phyloP scores from a whole-genome alignment of 768 basidiomycete genomes.

The Xerocomellus intermedius region DNA sequence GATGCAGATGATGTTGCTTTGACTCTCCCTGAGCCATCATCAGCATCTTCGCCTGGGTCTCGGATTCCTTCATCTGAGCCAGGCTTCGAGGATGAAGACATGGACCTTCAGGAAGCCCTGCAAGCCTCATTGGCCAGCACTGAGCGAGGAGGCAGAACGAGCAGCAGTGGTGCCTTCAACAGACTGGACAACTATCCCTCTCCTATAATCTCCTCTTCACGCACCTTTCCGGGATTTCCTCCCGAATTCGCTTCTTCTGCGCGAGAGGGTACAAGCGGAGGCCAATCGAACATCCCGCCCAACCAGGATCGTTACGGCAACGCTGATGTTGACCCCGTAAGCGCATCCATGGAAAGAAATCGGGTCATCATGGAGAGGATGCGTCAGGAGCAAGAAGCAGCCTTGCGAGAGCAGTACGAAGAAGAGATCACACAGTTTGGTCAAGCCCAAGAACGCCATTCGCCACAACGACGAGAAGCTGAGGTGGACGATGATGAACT shows the following conservation, averaged over 20 bases:
- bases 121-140: constrained; percentile 67
- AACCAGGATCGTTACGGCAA: constrained; percentile 32
- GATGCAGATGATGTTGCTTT: constrained; percentile 73
- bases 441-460: constrained; percentile 5
- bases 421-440: constrained; percentile 35
- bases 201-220: constrained; percentile 27
- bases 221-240: constrained; percentile 27
- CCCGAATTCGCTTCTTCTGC: constrained; percentile 1
- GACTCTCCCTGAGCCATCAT: constrained; percentile 55
- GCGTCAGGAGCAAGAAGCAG: constrained; percentile 64
- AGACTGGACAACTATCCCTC: constrained; percentile 17
- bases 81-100: constrained; percentile 78
- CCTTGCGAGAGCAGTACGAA: constrained; percentile 58
- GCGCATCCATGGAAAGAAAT: constrained; percentile 66
- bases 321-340: constrained; percentile 50
- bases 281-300: constrained; percentile 23
- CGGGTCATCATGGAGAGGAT: constrained; percentile 60
- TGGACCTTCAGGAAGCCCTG: constrained; percentile 82
- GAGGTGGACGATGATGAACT: constrained; percentile 50
- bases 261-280: constrained; percentile 16
- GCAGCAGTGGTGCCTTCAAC: constrained; percentile 7
- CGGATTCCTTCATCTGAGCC: constrained; percentile 9
- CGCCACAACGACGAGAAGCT: constrained; percentile 2
- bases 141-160: background rate
- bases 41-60: constrained; percentile 24